Evolutionary conservation across 2,329 filamentous ascomycete species (phyloP).

Genomic region (Colletotrichum spinosum): DNA sequence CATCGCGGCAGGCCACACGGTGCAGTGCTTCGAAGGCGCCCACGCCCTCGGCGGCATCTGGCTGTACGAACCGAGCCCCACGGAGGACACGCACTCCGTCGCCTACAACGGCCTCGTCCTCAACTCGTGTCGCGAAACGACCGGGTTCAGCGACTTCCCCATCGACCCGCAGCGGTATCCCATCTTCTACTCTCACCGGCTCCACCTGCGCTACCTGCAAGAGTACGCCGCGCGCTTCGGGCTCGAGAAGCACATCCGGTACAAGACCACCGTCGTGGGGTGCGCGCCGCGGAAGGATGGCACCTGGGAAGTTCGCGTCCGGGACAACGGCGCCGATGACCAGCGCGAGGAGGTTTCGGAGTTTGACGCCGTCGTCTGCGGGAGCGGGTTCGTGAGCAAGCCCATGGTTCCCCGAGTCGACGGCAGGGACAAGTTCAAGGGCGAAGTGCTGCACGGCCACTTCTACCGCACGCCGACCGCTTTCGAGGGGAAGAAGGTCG

Average conservation of each 20-base stretch:
- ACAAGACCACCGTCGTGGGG: conserved; percentile 46
- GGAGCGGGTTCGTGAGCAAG: conserved; percentile 46
- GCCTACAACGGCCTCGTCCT: conserved; percentile 51
- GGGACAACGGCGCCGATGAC: conserved; percentile 31
- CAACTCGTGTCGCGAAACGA: conserved; percentile 52
- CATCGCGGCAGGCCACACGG: conserved; percentile 49
- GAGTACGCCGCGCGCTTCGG: conserved; percentile 52
- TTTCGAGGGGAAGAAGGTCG: conserved; percentile 51
- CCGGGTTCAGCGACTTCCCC: conserved; percentile 53
- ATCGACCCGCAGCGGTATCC: conserved; percentile 51
- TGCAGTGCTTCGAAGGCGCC: conserved; percentile 49
- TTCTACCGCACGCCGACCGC: conserved; percentile 48
- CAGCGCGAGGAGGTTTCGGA: conserved; percentile 37
- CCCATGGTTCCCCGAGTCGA: conserved; percentile 47
- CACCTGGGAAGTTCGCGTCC: conserved; percentile 46
- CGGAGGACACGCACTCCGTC: conserved; percentile 44
- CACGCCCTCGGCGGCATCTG: conserved; percentile 52
- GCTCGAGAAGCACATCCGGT: conserved; percentile 47
- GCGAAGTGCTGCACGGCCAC: conserved; percentile 51
- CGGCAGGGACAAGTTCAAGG: conserved; percentile 47
- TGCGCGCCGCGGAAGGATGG: conserved; percentile 43
- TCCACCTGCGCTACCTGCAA: conserved; percentile 49
- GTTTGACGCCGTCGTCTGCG: conserved; percentile 51
- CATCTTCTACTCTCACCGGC: conserved; percentile 50
- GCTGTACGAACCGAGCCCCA: conserved; percentile 47